Percentiles rank a stretch among this genome's conserved stretches.
These are phyloP conservation scores for Botrytis hyacinthi DNA, from an alignment of 2,329 filamentous ascomycete species.

Conservation along the genomic window DNA sequence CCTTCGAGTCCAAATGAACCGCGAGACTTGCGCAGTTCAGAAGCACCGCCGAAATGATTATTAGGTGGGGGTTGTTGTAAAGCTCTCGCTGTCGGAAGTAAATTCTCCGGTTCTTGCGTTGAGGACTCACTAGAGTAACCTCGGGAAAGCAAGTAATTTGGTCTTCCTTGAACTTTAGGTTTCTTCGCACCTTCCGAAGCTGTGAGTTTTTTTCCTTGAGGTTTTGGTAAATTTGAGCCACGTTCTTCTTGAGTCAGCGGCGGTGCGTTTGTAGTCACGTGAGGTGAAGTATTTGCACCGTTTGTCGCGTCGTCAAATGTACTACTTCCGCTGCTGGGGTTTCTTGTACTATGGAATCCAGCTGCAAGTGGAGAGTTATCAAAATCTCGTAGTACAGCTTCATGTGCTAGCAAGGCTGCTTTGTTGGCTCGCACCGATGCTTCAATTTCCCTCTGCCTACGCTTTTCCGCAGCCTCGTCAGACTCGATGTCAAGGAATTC, in stretches of 20 bases:
- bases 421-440: neutral
- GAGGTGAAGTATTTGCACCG: neutral
- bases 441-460: neutral
- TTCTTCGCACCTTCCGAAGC: neutral
- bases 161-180: neutral
- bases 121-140: neutral
- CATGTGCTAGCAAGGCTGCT: neutral
- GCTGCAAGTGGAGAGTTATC: neutral
- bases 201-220: neutral
- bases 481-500: neutral
- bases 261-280: conserved; percentile 5
- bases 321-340: neutral
- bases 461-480: neutral
- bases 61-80: neutral
- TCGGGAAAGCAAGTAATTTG: neutral
- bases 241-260: neutral
- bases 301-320: neutral
- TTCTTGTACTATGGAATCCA: neutral
- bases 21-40: neutral
- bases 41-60: neutral
- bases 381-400: neutral
- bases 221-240: neutral
- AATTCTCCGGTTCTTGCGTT: neutral
- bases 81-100: neutral
- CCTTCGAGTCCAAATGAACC: neutral